Percentiles rank a stretch among this genome's conserved stretches.
Conservation (phyloP, 1,139 yeast species). For the Pichia norvegensis region DNA sequence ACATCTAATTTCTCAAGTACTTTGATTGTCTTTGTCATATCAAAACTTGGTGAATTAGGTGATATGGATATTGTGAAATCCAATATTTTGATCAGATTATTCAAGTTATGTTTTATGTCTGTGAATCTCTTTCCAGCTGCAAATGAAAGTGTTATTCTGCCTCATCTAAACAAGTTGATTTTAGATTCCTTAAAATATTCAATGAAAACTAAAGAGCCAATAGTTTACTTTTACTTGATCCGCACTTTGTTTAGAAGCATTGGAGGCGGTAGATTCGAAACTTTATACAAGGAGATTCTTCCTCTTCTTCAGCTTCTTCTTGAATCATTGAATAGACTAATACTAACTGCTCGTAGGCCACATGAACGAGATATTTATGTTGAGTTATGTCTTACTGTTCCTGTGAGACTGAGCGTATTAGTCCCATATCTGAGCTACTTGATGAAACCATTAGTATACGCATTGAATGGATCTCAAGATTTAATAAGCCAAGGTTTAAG, state of each 20-base stretch:
- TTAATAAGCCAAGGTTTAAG: slow-evolving; percentile 89
- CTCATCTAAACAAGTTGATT: slow-evolving; percentile 78
- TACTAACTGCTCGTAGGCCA: slow-evolving; percentile 75
- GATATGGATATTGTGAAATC: slow-evolving; percentile 72
- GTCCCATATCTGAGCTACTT: slow-evolving; percentile 87
- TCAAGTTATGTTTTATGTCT: slow-evolving; percentile 91
- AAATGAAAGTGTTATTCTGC: slow-evolving; percentile 80
- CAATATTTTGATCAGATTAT: slow-evolving; percentile 72
- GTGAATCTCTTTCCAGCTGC: slow-evolving; percentile 84
- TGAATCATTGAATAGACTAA: slow-evolving; percentile 77
- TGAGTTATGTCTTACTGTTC: slow-evolving; percentile 89
- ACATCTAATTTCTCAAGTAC: slow-evolving; percentile 91
- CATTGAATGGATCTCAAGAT: slow-evolving; percentile 86
- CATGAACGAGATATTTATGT: slow-evolving; percentile 92
- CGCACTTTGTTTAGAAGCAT: slow-evolving; percentile 88
- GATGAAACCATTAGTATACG: slow-evolving; percentile 85
- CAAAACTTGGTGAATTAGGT: slow-evolving; percentile 72
- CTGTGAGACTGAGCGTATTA: slow-evolving; percentile 83
- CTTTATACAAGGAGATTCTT: slow-evolving; percentile 82
- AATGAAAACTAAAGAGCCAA: slow-evolving; percentile 86
- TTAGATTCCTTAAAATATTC: slow-evolving; percentile 73
- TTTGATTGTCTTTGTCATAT: slow-evolving; percentile 64
- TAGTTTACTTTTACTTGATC: slow-evolving; percentile 79
- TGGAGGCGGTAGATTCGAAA: slow-evolving; percentile 93
- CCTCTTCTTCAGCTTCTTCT: slow-evolving; percentile 82